Evolutionary conservation across 164 flowering plant species (phyloP).

Genomic region (Vitis labrusca): DNA sequence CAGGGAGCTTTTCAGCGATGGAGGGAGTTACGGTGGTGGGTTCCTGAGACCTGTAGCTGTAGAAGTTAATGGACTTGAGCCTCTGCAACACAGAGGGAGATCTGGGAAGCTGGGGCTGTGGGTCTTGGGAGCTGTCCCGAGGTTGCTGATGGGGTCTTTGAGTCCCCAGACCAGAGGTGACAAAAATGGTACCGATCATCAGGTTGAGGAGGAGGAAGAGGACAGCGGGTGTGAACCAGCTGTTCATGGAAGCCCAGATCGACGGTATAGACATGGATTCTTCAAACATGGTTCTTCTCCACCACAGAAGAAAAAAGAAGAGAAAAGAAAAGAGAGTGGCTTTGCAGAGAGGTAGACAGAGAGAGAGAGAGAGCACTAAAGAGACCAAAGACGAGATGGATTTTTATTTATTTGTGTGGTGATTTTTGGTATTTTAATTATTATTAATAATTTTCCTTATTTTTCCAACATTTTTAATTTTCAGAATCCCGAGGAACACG

Average conservation of each 20-base stretch:
- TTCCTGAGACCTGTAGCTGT: constrained; percentile 24
- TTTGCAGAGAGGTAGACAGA: background rate
- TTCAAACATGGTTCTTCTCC: constrained; percentile 28
- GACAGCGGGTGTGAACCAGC: constrained; percentile 79
- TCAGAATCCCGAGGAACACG: constrained; percentile 4
- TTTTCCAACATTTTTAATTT: too few species aligned
- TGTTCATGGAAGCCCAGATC: constrained; percentile 37
- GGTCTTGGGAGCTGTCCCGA: constrained; percentile 1
- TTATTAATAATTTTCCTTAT: too few species aligned
- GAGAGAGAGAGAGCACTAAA: background rate
- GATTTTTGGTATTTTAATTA: background rate
- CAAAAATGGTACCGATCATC: constrained; percentile 59
- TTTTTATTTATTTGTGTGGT: background rate
- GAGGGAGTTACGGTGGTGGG: constrained; percentile 1
- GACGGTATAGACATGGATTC: constrained; percentile 29
- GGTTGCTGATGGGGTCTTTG: constrained; percentile 13
- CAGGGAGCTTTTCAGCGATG: constrained; percentile 4
- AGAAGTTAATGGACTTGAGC: constrained; percentile 55
- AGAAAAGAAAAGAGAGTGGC: background rate
- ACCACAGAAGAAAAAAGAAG: background rate
- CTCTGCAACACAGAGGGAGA: constrained; percentile 50
- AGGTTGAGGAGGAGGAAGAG: constrained; percentile 68
- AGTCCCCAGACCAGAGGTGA: constrained; percentile 36
- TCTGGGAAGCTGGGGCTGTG: constrained; percentile 9
- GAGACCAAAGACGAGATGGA: background rate